A percentile compares a stretch with the other conserved stretches of the same genome.
Conservation (phyloP, 1,139 yeast species). For the Wickerhamomyces sp. region DNA sequence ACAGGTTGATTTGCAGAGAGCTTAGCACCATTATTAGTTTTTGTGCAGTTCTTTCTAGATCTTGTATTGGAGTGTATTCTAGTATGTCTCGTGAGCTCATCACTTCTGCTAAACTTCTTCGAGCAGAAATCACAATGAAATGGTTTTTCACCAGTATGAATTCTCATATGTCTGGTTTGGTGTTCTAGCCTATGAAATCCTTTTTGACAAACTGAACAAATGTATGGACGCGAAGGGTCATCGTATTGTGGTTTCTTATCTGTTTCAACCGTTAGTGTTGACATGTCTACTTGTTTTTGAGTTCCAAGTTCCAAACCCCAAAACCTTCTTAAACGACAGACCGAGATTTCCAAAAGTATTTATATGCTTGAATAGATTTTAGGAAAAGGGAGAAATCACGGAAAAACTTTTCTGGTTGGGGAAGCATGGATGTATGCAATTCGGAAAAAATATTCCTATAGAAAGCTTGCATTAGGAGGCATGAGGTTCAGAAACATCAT, state of each 20-base stretch:
- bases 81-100: slow-evolving; percentile 65
- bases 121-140: slow-evolving; percentile 66
- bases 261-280: neutral
- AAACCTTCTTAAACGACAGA: too few relatives aligned
- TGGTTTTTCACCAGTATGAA: slow-evolving; percentile 73
- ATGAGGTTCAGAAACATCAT: slow-evolving; percentile 1
- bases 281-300: too few relatives aligned
- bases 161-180: slow-evolving; percentile 66
- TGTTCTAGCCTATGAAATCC: slow-evolving; percentile 64
- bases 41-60: slow-evolving; percentile 45
- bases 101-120: slow-evolving; percentile 63
- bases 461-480: neutral
- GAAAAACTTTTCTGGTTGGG: slow-evolving; percentile 9
- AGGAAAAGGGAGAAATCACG: slow-evolving; percentile 1
- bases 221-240: slow-evolving; percentile 40
- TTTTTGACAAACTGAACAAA: slow-evolving; percentile 57
- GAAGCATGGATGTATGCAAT: neutral
- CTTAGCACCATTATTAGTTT: neutral
- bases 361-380: neutral
- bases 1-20: slow-evolving; percentile 18
- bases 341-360: neutral
- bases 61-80: slow-evolving; percentile 61
- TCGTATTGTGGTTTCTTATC: slow-evolving; percentile 3
- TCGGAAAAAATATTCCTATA: slow-evolving; percentile 2
- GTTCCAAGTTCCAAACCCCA: too few relatives aligned